phyloP scores from a whole-genome alignment of 352 stramenopile genomes.

The Phytophthora crassamura region DNA sequence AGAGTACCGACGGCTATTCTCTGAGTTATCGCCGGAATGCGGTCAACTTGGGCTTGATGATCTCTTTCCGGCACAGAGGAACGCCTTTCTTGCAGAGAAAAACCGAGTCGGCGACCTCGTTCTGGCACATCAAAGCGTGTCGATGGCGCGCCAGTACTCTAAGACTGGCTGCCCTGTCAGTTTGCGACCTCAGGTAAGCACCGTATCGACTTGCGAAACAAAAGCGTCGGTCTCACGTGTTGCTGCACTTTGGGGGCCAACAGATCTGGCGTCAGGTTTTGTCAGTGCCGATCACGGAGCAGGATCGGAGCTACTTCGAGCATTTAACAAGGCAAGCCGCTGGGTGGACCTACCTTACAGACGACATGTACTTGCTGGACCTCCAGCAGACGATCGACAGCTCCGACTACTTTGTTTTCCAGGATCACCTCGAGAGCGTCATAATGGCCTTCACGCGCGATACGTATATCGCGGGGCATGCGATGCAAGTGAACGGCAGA shows the following conservation, averaged over 20 bases:
- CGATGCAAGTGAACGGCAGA: slow-evolving; percentile 58
- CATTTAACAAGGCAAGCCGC: slow-evolving; percentile 45
- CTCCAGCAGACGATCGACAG: slow-evolving; percentile 81
- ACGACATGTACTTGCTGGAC: slow-evolving; percentile 85
- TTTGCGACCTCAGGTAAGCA: slow-evolving; percentile 55
- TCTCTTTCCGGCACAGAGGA: slow-evolving; percentile 55
- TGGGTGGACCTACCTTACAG: slow-evolving; percentile 61
- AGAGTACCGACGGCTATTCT: slow-evolving; percentile 56
- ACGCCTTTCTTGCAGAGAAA: slow-evolving; percentile 69
- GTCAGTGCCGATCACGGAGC: slow-evolving; percentile 34
- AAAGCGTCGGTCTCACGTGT: slow-evolving; percentile 12
- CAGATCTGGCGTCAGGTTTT: slow-evolving; percentile 75
- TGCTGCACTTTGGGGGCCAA: not conserved
- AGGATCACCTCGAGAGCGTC: slow-evolving; percentile 74
- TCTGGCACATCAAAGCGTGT: slow-evolving; percentile 61
- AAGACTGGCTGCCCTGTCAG: slow-evolving; percentile 75
- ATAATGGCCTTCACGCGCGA: slow-evolving; percentile 82
- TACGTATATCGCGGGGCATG: slow-evolving; percentile 47
- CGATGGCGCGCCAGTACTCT: slow-evolving; percentile 78
- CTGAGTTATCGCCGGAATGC: slow-evolving; percentile 53
- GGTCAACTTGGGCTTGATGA: slow-evolving; percentile 79
- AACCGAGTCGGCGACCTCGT: slow-evolving; percentile 72
- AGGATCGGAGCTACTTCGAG: slow-evolving; percentile 57
- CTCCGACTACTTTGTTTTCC: slow-evolving; percentile 86
- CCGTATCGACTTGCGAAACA: not conserved